Evolutionary conservation across 2,329 filamentous ascomycete species (phyloP).

Genomic region (Fusarium goolgardi): DNA sequence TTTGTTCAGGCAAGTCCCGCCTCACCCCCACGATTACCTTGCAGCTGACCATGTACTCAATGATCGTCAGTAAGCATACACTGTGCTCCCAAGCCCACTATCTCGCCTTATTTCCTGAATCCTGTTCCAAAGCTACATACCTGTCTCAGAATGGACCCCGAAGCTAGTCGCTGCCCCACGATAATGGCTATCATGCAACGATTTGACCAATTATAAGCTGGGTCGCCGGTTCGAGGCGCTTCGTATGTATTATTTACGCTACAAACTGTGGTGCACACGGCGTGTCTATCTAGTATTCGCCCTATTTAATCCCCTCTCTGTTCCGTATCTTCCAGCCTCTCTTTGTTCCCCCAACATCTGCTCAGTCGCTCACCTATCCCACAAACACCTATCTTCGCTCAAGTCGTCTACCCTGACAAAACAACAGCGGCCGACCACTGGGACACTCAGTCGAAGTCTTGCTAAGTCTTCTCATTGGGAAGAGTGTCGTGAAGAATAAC

Average conservation of each 20-base stretch:
- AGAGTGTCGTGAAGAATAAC: conserved; percentile 45
- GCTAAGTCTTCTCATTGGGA: conserved; percentile 35
- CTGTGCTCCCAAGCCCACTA: conserved; percentile 25
- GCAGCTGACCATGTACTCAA: conserved; percentile 35
- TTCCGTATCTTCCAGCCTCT: conserved; percentile 16
- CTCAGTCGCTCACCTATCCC: conserved; percentile 9
- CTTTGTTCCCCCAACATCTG: conserved; percentile 19
- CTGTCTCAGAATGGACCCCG: conserved; percentile 16
- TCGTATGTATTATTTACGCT: conserved; percentile 37
- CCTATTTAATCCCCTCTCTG: conserved; percentile 36
- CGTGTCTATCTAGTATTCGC: conserved; percentile 20
- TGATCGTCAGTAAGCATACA: conserved; percentile 31
- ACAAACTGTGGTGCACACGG: conserved; percentile 27
- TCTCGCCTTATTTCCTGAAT: conserved; percentile 25
- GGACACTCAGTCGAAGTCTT: conserved; percentile 41
- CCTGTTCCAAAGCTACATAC: conserved; percentile 1
- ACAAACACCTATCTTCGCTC: conserved; percentile 22
- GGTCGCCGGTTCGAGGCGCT: conserved; percentile 7
- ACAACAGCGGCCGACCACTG: conserved; percentile 40
- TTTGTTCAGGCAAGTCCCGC: conserved; percentile 30
- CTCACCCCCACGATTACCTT: conserved; percentile 26
- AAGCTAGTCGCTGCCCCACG: conserved; percentile 35
- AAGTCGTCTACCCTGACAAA: conserved; percentile 19
- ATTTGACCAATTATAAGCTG: conserved; percentile 24
- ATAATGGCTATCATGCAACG: conserved; percentile 25